Percentiles rank a stretch among this genome's conserved stretches.
Conservation (phyloP, 805 yeast genomes). For the Debaryomyces prosopidis region DNA sequence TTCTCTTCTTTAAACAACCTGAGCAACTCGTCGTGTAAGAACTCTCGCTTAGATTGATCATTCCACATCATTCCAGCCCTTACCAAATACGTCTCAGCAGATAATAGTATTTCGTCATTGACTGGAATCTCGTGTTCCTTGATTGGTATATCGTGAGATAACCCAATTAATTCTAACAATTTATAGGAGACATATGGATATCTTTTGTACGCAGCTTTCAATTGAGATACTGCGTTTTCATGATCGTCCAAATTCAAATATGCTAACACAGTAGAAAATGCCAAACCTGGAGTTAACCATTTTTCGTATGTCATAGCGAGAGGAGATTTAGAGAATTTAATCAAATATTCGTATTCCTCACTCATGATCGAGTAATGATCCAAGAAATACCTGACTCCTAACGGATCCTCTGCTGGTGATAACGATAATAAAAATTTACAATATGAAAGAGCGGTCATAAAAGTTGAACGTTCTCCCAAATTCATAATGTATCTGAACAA, state of each 20-base stretch:
- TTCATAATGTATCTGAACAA: slow-evolving; percentile 70
- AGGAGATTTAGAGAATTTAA: slow-evolving; percentile 57
- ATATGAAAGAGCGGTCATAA: slow-evolving; percentile 73
- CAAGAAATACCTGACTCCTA: slow-evolving; percentile 79
- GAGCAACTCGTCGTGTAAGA: slow-evolving; percentile 46
- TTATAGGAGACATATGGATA: slow-evolving; percentile 61
- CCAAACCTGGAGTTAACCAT: slow-evolving; percentile 75
- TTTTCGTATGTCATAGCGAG: slow-evolving; percentile 55
- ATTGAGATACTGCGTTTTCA: slow-evolving; percentile 47
- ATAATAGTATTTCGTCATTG: slow-evolving; percentile 37
- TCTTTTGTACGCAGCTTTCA: slow-evolving; percentile 50
- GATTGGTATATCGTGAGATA: slow-evolving; percentile 15
- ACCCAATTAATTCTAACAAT: slow-evolving; percentile 51
- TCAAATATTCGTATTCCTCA: slow-evolving; percentile 62
- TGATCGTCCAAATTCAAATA: slow-evolving; percentile 43
- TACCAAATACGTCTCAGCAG: slow-evolving; percentile 58
- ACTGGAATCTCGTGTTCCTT: slow-evolving; percentile 22
- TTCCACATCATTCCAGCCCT: slow-evolving; percentile 60
- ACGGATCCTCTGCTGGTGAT: slow-evolving; percentile 78
- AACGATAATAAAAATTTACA: slow-evolving; percentile 69
- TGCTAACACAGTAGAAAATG: slow-evolving; percentile 68
- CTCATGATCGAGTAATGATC: slow-evolving; percentile 74
- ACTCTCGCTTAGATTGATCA: slow-evolving; percentile 44
- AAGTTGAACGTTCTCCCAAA: slow-evolving; percentile 75
- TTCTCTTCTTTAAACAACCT: slow-evolving; percentile 13